These are phyloP conservation scores for Dactylellina sp. DNA, from an alignment of 2,329 filamentous ascomycete species.

Conservation along the genomic window DNA sequence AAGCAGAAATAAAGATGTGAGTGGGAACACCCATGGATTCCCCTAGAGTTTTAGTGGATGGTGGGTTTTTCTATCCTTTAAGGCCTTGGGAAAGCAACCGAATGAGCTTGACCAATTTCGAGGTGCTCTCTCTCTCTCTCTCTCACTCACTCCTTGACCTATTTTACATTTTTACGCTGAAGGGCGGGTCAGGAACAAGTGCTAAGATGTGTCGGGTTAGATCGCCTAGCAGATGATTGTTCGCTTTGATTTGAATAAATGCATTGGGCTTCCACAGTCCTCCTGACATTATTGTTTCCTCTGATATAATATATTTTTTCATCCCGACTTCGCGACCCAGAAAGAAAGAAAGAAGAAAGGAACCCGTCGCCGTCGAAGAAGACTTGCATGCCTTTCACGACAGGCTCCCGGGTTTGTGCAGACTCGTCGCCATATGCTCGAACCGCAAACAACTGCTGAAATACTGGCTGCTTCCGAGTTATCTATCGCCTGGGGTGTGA, in stretches of 20 bases:
- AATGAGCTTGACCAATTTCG: slow-evolving; percentile 39
- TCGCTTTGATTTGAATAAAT: slow-evolving; percentile 55
- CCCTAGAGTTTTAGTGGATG: slow-evolving; percentile 45
- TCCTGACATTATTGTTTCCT: slow-evolving; percentile 34
- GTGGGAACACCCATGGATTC: slow-evolving; percentile 36
- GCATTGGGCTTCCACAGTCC: slow-evolving; percentile 49
- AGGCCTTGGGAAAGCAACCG: slow-evolving; percentile 28
- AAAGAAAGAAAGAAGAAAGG: too few relatives aligned
- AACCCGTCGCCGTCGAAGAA: slow-evolving; percentile 9
- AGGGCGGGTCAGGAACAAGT: slow-evolving; percentile 49
- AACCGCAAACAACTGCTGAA: slow-evolving; percentile 45
- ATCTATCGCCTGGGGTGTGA: slow-evolving; percentile 48
- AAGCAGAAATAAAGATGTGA: slow-evolving; percentile 27
- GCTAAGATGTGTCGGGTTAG: slow-evolving; percentile 56
- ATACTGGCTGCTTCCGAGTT: slow-evolving; percentile 38
- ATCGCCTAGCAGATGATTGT: slow-evolving; percentile 43
- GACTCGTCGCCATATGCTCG: slow-evolving; percentile 35
- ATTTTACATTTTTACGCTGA: slow-evolving; percentile 11
- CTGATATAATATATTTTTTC: slow-evolving; percentile 21
- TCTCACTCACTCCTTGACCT: slow-evolving; percentile 23
- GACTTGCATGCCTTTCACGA: slow-evolving; percentile 41
- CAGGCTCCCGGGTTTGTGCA: slow-evolving; percentile 41
- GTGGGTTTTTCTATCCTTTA: background rate
- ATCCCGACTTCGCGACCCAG: slow-evolving; percentile 27
- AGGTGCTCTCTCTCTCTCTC: slow-evolving; percentile 22